Conservation (phyloP, 2,329 filamentous ascomycete genomes). For the Chaetomiaceae sp. region DNA sequence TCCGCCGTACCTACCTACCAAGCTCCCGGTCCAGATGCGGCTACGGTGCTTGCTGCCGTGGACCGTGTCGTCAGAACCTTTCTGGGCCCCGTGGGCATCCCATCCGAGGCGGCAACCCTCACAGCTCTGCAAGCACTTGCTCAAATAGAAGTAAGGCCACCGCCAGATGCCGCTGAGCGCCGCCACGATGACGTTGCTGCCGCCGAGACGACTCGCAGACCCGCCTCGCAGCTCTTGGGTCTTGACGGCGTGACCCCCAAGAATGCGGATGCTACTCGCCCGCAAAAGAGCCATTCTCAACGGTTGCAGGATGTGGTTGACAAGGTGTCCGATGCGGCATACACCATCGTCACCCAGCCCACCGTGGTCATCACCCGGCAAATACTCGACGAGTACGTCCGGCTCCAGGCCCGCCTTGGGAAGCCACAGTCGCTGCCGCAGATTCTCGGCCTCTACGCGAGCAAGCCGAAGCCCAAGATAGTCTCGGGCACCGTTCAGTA, state of each 20-base stretch:
- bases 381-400: slow-evolving; percentile 68
- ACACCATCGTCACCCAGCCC: slow-evolving; percentile 64
- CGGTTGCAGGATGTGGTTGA: slow-evolving; percentile 38
- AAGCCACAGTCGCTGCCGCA: slow-evolving; percentile 71
- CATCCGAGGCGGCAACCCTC: slow-evolving; percentile 37
- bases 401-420: slow-evolving; percentile 66
- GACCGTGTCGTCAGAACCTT: slow-evolving; percentile 39
- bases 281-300: slow-evolving; percentile 4
- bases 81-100: slow-evolving; percentile 39
- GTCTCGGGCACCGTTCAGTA: slow-evolving; percentile 55
- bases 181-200: slow-evolving; percentile 31
- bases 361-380: slow-evolving; percentile 73
- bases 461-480: slow-evolving; percentile 66
- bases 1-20: slow-evolving; percentile 1
- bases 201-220: slow-evolving; percentile 32
- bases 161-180: slow-evolving; percentile 34
- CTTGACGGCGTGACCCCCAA: slow-evolving; percentile 18
- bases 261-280: slow-evolving; percentile 4
- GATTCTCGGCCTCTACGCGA: slow-evolving; percentile 74
- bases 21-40: slow-evolving; percentile 30
- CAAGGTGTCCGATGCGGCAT: slow-evolving; percentile 55
- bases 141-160: slow-evolving; percentile 34
- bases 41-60: slow-evolving; percentile 37
- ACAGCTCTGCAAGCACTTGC: slow-evolving; percentile 41
- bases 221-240: slow-evolving; percentile 22